phyloP scores from a whole-genome alignment of 2,329 filamentous ascomycete genomes.

The Cladophialophora immunda region DNA sequence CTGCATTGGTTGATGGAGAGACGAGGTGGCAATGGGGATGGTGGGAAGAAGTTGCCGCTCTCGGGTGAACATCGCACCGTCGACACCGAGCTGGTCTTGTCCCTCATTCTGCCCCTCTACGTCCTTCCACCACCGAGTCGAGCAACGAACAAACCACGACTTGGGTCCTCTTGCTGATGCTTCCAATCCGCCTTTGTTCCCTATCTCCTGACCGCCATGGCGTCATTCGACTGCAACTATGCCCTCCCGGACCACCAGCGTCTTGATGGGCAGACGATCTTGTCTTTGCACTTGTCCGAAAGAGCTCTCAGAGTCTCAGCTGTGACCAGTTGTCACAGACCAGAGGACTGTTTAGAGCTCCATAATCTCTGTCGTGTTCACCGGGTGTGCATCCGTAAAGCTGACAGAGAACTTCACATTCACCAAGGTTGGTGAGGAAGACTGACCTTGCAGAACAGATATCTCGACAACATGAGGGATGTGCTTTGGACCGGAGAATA shows the following conservation, averaged over 20 bases:
- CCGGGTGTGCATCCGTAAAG: neutral
- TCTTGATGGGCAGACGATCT: neutral
- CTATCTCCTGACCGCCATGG: neutral
- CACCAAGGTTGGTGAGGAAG: neutral
- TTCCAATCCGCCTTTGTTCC: neutral
- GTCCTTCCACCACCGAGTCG: no score
- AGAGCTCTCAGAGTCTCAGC: neutral
- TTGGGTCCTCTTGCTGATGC: neutral
- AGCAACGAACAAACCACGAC: no score
- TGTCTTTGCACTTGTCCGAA: neutral
- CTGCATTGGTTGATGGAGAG: neutral
- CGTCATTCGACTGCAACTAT: neutral
- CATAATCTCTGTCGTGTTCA: neutral
- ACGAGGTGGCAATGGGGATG: neutral
- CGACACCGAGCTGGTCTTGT: neutral
- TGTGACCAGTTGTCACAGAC: neutral
- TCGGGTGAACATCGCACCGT: slow-evolving; percentile 1
- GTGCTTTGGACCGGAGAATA: neutral
- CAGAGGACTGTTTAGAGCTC: neutral
- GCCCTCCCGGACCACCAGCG: no score
- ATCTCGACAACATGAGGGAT: neutral
- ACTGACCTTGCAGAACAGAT: neutral
- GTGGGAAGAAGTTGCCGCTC: neutral
- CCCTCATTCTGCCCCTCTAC: neutral
- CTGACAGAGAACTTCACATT: neutral